Base-by-base conservation (phyloP, 768 basidiomycete species). In the Gymnopilus dilepis region DNA sequence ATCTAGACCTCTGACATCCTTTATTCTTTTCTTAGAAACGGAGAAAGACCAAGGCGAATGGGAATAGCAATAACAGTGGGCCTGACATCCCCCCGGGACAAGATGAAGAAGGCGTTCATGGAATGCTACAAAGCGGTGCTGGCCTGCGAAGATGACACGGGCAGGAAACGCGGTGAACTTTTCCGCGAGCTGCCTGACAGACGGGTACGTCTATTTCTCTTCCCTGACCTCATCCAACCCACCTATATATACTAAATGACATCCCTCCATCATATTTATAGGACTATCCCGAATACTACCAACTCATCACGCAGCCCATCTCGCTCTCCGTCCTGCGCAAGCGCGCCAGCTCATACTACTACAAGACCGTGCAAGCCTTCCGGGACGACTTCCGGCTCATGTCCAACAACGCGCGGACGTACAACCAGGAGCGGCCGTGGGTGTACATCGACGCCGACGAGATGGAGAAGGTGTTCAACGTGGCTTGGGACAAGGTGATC, bases 351-450 rank as follows among this genome's bases (percentile, higher is more conserved):
- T 78, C 82, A 58, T 80, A 82, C 47, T 80, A 84, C 58, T 94
- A 95, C 80, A 94, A 93, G 80, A 86, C 76, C 40, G 85, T 95
- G 34, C 77, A 83, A 33, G 79, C 84, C 59, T 95, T 88, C 77
- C 80, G 84, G 59, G 85, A 86, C 45, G 94, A 97, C 73, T 94
- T 90, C 87, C 84, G 84, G 66, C 83, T 95, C 58, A 95, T 99
- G 90, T 98, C 96, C 75, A 84, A 86, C 74, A 99, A 99, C 69
- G 96, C 97, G 4, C 84, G 92, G 68, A 91, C 87, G 43, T 98
- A 94, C 81, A 98, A 98, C 73, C 89, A 91, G 74, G 94, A 97
- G 75, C 94, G 91, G 1, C 96, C 94, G 0, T 94, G 93, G 91
- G 95, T 97, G 37, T 97, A 95, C 75, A 82, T 91, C 62, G 94